Base-by-base conservation (phyloP, 2,329 filamentous ascomycete species). In the Phaeosphaeria sp. region DNA sequence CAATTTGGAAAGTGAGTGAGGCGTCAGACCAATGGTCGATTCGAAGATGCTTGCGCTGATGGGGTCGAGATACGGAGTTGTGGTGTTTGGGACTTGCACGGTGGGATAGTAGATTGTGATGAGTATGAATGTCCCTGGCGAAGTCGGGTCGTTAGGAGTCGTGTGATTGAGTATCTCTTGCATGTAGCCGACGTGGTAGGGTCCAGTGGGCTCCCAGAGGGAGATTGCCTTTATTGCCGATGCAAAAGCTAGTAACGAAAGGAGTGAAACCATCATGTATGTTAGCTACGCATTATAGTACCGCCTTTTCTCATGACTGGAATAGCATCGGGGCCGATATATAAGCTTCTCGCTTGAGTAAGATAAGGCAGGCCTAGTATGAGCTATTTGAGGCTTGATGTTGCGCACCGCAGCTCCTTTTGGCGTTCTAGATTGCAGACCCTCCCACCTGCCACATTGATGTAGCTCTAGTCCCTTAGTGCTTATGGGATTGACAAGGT, bases 71-170 rank as follows among this genome's bases (percentile, higher is more conserved):
- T 71, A 71, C 2, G 63, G 56, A 13, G 54, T 58, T 11, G 63
- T 63, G 17, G 58, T 62, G 4, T 54, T 51, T 0, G 65, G 65
- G 0, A 56, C 41, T 0, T 62, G 52, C 7, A 52, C 49, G 0
- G 71, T 72, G 0, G 69, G 67, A 41, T 68, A 68, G 61, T 68
- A 70, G 10, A 71, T 63, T 6, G 67, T 67, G 9, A 60, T 62
- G 2, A 73, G 56, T 20, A 72, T 47, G 7, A 59, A 46, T 2
- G 50, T 67, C 6, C 46, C 30, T 6, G 66, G 58, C 1, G 63
- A 60, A 1, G 66, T 56, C 7, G 64, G 61, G 44, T 72, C 68
- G 23, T 72, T 60, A 3, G 41, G 59, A 0, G 65, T 72, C 6
- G 55, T 68, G 47, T 68, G 63, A 53, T 67, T 65, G 61, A 73